Base-by-base conservation (phyloP, 345 rosid species). In the Capsella bursapastoris region DNA sequence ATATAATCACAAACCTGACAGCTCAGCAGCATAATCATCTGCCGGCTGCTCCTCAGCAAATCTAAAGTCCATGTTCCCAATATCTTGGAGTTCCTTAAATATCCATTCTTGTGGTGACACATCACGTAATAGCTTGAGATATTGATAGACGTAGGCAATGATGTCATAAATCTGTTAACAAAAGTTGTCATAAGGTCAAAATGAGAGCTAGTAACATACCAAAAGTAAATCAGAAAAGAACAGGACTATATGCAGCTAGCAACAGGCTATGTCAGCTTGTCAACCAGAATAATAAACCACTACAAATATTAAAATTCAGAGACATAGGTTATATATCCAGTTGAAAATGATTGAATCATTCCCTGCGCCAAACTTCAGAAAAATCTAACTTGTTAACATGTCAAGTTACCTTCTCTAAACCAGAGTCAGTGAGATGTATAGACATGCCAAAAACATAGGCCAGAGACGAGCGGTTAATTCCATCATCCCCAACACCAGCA, bases 11-110 rank as follows among this genome's bases (percentile, higher is more conserved):
- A 61, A 51, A 95, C 99, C 99, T 82, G 99, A 88, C 74, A 95
- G 99, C 67, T 89, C 88, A 45, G 93, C 87, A 79, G 99, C 97
- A 88, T 95, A 95, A 71, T 90, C 98, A 86, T 92, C 99, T 78
- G 89, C 98, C 72, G 97, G 86, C 82, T 88, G 90, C 78, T 95
- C 96, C 86, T 95, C 99, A 34, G 95, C 92, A 85, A 87, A 95
- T 74, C 87, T 87, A 43, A 95, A 92, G 73, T 90, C 98, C 93
- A 95, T 84, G 82, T 90, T 90, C 44, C 88, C 93, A 78, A 95
- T 95, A 84, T 90, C 92, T 75, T 95, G 96, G 67, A 95, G 89
- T 80, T 95, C 99, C 84, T 92, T 90, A 75, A 92, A 95, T 83
- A 95, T 92, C 99, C 99, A 90, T 82, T 90, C 88, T 83, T 92